Evolutionary conservation across 2,329 filamentous ascomycete genomes (phyloP).

Genomic region (Allantophomopsis lycopodina): DNA sequence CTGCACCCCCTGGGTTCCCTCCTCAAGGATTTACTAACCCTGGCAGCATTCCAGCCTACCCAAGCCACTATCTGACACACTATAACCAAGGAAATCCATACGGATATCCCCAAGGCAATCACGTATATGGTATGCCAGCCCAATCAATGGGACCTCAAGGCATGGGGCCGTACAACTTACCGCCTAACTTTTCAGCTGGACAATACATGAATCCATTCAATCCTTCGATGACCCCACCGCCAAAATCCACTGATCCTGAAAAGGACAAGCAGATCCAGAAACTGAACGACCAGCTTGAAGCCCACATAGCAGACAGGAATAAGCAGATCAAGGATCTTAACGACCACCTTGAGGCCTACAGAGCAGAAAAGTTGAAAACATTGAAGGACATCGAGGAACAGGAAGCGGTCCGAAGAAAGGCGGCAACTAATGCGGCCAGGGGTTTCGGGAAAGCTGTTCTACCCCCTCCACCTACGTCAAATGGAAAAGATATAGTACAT

Average conservation of each 20-base stretch:
- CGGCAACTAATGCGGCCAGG: too few relatives aligned
- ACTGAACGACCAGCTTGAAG: slow-evolving; percentile 10
- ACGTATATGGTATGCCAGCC: slow-evolving; percentile 5
- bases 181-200: slow-evolving; percentile 5
- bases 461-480: too few relatives aligned
- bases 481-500: too few relatives aligned
- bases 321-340: too few relatives aligned
- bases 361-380: too few relatives aligned
- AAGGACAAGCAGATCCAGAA: slow-evolving; percentile 1
- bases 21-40: slow-evolving; percentile 3
- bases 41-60: slow-evolving; percentile 4
- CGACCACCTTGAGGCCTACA: too few relatives aligned
- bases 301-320: slow-evolving; percentile 29
- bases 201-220: slow-evolving; percentile 1
- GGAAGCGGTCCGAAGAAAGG: too few relatives aligned
- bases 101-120: background rate
- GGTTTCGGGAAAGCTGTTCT: too few relatives aligned
- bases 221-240: background rate
- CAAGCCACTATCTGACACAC: slow-evolving; percentile 7
- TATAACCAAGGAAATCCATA: slow-evolving; percentile 2
- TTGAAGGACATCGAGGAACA: too few relatives aligned
- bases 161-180: too few relatives aligned
- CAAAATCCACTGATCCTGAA: slow-evolving; percentile 2
- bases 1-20: slow-evolving; percentile 8
- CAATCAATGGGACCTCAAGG: background rate